A percentile compares a stretch with the other conserved stretches of the same genome.
phyloP scores from a whole-genome alignment of 1,139 yeast genomes.

The Kodamaea derodonti region DNA sequence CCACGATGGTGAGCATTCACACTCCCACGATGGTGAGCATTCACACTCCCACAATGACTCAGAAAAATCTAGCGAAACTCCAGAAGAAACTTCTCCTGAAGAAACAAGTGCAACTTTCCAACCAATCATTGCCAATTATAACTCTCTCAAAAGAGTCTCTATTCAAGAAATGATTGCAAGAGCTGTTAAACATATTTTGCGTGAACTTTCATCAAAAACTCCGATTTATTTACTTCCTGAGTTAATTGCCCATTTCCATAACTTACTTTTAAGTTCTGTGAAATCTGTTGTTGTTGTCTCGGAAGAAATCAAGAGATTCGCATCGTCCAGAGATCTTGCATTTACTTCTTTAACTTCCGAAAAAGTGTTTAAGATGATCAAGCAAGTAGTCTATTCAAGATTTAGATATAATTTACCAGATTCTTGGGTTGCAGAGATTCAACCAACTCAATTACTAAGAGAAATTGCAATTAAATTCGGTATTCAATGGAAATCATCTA shows the following conservation, averaged over 20 bases:
- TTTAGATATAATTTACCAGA: slow-evolving; percentile 58
- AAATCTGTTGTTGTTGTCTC: slow-evolving; percentile 38
- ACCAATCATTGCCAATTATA: slow-evolving; percentile 40
- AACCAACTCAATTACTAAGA: slow-evolving; percentile 54
- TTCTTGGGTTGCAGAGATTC: slow-evolving; percentile 41
- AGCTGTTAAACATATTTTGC: slow-evolving; percentile 71
- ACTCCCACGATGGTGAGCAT: background rate
- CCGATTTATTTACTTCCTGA: slow-evolving; percentile 57
- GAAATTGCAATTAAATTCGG: slow-evolving; percentile 78
- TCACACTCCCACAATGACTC: background rate
- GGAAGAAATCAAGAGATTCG: slow-evolving; percentile 40
- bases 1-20: background rate
- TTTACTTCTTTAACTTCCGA: slow-evolving; percentile 45
- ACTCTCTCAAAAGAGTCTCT: slow-evolving; percentile 46
- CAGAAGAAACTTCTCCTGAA: slow-evolving; percentile 19
- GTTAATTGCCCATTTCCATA: slow-evolving; percentile 68
- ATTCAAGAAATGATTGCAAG: slow-evolving; percentile 76
- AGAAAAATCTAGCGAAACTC: slow-evolving; percentile 16
- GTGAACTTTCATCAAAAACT: slow-evolving; percentile 40
- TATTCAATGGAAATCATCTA: slow-evolving; percentile 72
- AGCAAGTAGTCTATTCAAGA: slow-evolving; percentile 50
- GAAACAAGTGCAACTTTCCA: slow-evolving; percentile 39
- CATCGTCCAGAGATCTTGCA: slow-evolving; percentile 37
- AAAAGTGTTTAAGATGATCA: slow-evolving; percentile 41
- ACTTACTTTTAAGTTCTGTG: slow-evolving; percentile 55